Evolutionary conservation across 371 early-diverging fungal species (phyloP), one percentile per base, ranked within the genome.

Genomic region (Mucor plumbeus): DNA sequence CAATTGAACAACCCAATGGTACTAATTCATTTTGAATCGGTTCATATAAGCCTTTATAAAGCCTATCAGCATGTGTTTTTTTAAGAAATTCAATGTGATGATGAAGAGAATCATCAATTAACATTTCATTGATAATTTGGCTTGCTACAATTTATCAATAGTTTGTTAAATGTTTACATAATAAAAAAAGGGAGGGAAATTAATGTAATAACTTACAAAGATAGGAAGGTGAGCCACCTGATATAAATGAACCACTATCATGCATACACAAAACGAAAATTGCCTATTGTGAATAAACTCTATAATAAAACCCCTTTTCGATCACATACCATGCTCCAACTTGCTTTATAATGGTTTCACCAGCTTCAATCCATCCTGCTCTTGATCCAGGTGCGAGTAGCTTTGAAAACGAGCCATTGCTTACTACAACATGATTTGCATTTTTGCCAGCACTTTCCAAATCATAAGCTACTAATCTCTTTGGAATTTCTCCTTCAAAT

Each of bases 381-480:
- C 80, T 73, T 31, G 71, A 50, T 5, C 83, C 83, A 0, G 83
- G 83, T 15, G 80, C 68, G 7, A 82, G 64, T 14, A 82, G 61
- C 34, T 82, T 82, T 1, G 77, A 76, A 59, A 80, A 82, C 0
- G 80, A 72, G n/a, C 83, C 65, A 61, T 82, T 82, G 17, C 80
- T 80, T 17, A 82, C 68, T 0, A 82, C 74, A 1, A 72, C 77
- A 11, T 69, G 75, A 17, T 67, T 66, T 7, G 26, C 58, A 5
- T 69, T 36, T 48, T 19, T 21, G 21, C 7, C 17, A 10, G 56
- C 34, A 1, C 17, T 21, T 35, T 74, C 73, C 36, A 79, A 43
- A 64, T 82, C 83, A 62, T 73, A 80, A 0, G 75, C 72, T 6
- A 78, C 77, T 0, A 77, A 7, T 0, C 80, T 68, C 33, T 73